Evolutionary conservation across 805 yeast genomes (phyloP).

Genomic region (Candida nanaspora): DNA sequence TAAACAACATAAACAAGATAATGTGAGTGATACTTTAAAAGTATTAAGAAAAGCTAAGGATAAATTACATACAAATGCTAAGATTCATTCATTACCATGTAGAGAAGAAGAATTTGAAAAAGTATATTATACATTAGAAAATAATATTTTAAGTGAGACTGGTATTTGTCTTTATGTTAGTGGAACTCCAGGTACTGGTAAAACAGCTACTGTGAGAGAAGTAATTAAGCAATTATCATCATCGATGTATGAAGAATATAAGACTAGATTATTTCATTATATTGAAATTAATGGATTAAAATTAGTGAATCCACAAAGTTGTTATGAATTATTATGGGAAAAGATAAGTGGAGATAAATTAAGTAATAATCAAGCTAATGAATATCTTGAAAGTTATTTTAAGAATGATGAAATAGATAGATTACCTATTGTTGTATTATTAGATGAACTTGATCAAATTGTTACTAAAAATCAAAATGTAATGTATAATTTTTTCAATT

Average conservation of each 20-base stretch:
- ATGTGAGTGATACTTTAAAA: conserved; percentile 10
- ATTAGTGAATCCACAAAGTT: conserved; percentile 66
- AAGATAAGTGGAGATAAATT: conserved; percentile 55
- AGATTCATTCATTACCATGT: conserved; percentile 61
- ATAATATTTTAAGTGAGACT: conserved; percentile 58
- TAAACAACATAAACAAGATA: too few species aligned
- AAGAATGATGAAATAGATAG: conserved; percentile 25
- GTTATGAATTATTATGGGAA: conserved; percentile 81
- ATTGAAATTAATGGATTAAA: conserved; percentile 90
- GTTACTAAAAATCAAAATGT: conserved; percentile 77
- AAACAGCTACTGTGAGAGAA: conserved; percentile 87
- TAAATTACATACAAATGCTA: conserved; percentile 30
- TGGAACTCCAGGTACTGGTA: conserved; percentile 98
- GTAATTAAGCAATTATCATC: conserved; percentile 61
- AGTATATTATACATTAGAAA: conserved; percentile 60
- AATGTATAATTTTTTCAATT: conserved; percentile 92
- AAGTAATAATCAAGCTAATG: conserved; percentile 57
- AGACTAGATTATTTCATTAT: conserved; percentile 46
- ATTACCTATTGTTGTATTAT: conserved; percentile 61
- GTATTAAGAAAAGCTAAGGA: conserved; percentile 31
- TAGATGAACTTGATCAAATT: conserved; percentile 92
- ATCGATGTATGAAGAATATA: conserved; percentile 12
- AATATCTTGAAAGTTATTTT: conserved; percentile 67
- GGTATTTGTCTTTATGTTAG: conserved; percentile 87
- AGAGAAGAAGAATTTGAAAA: conserved; percentile 77